A percentile compares a stretch with the other conserved stretches of the same genome.
Conservation (phyloP, 768 basidiomycete genomes). For the Pisolithus sp. region DNA sequence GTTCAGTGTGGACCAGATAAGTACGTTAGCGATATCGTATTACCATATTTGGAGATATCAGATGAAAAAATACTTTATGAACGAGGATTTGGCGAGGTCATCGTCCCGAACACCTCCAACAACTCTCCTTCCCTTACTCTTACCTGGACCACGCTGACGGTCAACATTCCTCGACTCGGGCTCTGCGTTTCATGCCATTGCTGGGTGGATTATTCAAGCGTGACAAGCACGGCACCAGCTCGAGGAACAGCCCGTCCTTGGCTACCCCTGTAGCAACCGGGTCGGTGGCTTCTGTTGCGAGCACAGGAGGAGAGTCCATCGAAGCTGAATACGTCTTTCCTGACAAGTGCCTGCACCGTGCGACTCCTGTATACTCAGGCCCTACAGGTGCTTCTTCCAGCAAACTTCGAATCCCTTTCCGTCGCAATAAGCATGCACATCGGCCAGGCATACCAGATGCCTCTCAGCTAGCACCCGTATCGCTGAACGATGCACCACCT, state of each 20-base stretch:
- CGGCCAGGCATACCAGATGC: slow-evolving; percentile 7
- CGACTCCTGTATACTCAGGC: slow-evolving; percentile 16
- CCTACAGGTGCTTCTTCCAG: slow-evolving; percentile 31
- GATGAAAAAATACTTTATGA: not conserved
- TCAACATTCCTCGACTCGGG: slow-evolving; percentile 5
- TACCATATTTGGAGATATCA: slow-evolving; percentile 4
- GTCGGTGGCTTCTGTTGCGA: slow-evolving; percentile 12
- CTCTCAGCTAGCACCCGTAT: slow-evolving; percentile 5
- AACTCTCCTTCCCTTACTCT: slow-evolving; percentile 7
- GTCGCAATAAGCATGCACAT: slow-evolving; percentile 26
- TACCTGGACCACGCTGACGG: slow-evolving; percentile 5
- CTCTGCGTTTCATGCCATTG: slow-evolving; percentile 18
- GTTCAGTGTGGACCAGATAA: no score
- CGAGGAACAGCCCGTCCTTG: slow-evolving; percentile 1
- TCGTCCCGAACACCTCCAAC: not conserved
- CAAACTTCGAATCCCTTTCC: slow-evolving; percentile 41
- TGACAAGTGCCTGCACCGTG: slow-evolving; percentile 11
- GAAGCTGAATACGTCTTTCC: slow-evolving; percentile 30
- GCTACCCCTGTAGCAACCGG: slow-evolving; percentile 3
- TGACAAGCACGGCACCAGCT: slow-evolving; percentile 7
- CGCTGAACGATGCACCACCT: slow-evolving; percentile 23
- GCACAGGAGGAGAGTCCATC: slow-evolving; percentile 12
- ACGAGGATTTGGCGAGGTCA: not conserved
- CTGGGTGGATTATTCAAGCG: slow-evolving; percentile 27
- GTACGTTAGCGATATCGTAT: not conserved